These are phyloP conservation scores for Candida awuae DNA, from an alignment of 805 yeast species.

Conservation along the genomic window DNA sequence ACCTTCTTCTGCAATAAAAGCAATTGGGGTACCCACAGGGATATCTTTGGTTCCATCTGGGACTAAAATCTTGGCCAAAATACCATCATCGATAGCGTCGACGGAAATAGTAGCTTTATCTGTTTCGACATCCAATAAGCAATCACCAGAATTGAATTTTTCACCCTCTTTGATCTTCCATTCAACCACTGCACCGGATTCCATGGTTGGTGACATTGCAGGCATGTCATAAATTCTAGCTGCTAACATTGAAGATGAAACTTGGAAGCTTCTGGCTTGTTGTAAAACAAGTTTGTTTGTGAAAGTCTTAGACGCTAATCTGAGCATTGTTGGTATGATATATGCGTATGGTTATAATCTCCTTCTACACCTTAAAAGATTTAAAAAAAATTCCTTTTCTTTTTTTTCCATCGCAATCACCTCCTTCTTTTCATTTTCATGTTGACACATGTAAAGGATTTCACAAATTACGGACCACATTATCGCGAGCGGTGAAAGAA, in stretches of 20 bases:
- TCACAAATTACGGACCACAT: no score
- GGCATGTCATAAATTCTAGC: slow-evolving; percentile 76
- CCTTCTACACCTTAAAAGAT: no score
- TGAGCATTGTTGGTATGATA: background rate
- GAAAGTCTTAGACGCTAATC: background rate
- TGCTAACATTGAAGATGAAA: slow-evolving; percentile 22
- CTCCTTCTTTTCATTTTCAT: no score
- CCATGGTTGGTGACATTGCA: slow-evolving; percentile 99
- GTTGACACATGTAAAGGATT: no score
- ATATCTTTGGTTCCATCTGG: slow-evolving; percentile 72
- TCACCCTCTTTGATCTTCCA: slow-evolving; percentile 86
- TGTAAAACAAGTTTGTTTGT: background rate
- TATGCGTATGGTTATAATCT: no score
- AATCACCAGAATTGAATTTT: slow-evolving; percentile 72
- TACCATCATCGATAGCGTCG: slow-evolving; percentile 88
- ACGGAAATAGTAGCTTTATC: slow-evolving; percentile 80
- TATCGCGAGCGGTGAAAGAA: no score
- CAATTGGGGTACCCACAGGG: slow-evolving; percentile 85
- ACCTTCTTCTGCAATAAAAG: slow-evolving; percentile 77
- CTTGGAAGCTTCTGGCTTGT: slow-evolving; percentile 25
- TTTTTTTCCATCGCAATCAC: no score
- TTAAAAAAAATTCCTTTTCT: no score
- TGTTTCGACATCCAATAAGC: slow-evolving; percentile 72
- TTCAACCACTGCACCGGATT: slow-evolving; percentile 81
- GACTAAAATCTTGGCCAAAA: slow-evolving; percentile 65